These are phyloP conservation scores for Tardiomyces digboiensis DNA, from an alignment of 1,139 yeast species.

Conservation along the genomic window DNA sequence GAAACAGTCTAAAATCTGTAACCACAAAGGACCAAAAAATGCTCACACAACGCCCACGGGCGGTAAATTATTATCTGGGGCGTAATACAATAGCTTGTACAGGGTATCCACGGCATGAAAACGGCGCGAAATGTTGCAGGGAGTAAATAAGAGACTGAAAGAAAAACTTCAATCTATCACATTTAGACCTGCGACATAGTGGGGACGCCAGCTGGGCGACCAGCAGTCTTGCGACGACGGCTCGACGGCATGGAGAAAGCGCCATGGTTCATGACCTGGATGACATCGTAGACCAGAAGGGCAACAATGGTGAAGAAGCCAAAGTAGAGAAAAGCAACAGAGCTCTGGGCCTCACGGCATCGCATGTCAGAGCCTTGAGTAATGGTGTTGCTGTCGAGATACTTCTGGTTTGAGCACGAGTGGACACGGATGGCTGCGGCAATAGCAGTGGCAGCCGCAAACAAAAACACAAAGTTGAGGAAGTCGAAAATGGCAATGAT, in stretches of 20 bases:
- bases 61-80: background rate
- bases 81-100: background rate
- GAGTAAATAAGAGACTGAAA: constrained; percentile 4
- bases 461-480: constrained; percentile 82
- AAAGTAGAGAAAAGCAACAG: constrained; percentile 85
- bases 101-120: background rate
- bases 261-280: constrained; percentile 59
- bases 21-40: background rate
- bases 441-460: constrained; percentile 89
- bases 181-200: constrained; percentile 66
- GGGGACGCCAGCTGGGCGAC: constrained; percentile 73
- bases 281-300: constrained; percentile 52
- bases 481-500: constrained; percentile 68
- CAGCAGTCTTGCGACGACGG: constrained; percentile 37
- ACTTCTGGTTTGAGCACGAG: constrained; percentile 65
- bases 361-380: constrained; percentile 69
- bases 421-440: constrained; percentile 85
- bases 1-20: too few relatives aligned
- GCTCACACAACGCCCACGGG: background rate
- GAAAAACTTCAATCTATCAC: too few relatives aligned
- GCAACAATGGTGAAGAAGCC: constrained; percentile 68
- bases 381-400: constrained; percentile 55
- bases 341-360: constrained; percentile 95
- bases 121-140: background rate
- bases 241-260: constrained; percentile 48